Evolutionary conservation across 2,329 filamentous ascomycete genomes (phyloP).

Genomic region (Cladosporium sp.): DNA sequence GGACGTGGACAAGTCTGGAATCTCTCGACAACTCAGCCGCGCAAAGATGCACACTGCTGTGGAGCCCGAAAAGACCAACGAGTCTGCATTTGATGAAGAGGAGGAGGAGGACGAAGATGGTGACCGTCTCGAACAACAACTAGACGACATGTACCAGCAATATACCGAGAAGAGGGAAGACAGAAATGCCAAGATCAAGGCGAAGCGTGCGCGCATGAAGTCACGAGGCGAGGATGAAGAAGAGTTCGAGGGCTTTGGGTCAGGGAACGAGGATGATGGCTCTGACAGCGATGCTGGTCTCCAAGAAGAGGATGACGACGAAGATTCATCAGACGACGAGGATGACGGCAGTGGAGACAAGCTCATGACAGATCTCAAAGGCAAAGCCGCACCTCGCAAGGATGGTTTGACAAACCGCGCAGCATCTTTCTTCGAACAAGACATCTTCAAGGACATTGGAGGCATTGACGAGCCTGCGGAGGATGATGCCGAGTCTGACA

Average conservation of each 20-base stretch:
- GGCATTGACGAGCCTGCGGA: conserved; percentile 57
- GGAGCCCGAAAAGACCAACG: conserved; percentile 43
- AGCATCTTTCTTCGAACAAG: conserved; percentile 85
- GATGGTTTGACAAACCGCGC: conserved; percentile 77
- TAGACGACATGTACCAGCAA: conserved; percentile 81
- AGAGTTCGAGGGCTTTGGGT: conserved; percentile 82
- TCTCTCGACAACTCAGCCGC: conserved; percentile 60
- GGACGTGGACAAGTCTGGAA: conserved; percentile 69
- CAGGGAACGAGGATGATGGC: conserved; percentile 56
- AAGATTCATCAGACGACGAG: conserved; percentile 56
- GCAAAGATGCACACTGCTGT: conserved; percentile 72
- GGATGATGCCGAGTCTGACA: conserved; percentile 38
- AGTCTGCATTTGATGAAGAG: conserved; percentile 42
- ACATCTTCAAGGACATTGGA: conserved; percentile 82
- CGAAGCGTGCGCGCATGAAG: conserved; percentile 80
- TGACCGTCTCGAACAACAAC: conserved; percentile 75
- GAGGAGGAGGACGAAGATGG: conserved; percentile 66
- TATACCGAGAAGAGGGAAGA: conserved; percentile 78
- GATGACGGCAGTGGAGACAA: conserved; percentile 37
- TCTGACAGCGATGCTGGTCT: conserved; percentile 50
- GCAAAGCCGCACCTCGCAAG: conserved; percentile 33
- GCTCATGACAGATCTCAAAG: conserved; percentile 58
- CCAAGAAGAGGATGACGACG: conserved; percentile 50
- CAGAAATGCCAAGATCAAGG: conserved; percentile 78
- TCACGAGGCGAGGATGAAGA: conserved; percentile 54